Conservation (phyloP, 495 filamentous ascomycete genomes). For the Lepidopterella palustris region DNA sequence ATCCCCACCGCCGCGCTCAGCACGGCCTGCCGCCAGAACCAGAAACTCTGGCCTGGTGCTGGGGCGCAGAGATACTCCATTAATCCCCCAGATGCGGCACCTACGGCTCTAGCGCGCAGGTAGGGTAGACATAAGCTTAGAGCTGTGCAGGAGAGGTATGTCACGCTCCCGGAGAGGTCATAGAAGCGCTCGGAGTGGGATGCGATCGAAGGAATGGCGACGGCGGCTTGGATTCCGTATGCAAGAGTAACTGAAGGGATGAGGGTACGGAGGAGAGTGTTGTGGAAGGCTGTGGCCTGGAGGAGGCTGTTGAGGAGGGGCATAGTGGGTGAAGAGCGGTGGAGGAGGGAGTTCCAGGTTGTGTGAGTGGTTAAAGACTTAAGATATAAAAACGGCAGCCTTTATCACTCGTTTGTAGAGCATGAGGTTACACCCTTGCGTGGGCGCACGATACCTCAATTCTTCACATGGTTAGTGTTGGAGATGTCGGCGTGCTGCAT, state of each 20-base stretch:
- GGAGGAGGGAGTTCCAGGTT: too few species aligned
- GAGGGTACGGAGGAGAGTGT: constrained; percentile 53
- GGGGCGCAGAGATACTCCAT: constrained; percentile 18
- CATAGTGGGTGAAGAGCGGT: too few species aligned
- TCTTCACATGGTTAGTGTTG: not conserved
- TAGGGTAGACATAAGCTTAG: constrained; percentile 54
- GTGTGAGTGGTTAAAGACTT: too few species aligned
- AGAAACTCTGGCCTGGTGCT: constrained; percentile 23
- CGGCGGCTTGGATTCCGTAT: constrained; percentile 49
- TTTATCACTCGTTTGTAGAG: too few species aligned
- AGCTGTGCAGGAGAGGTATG: constrained; percentile 52
- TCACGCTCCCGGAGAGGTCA: constrained; percentile 57
- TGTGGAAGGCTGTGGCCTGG: constrained; percentile 49
- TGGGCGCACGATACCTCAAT: too few species aligned
- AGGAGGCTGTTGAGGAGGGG: constrained; percentile 38
- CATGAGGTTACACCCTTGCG: too few species aligned
- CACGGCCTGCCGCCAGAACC: constrained; percentile 58
- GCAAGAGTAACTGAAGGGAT: constrained; percentile 52
- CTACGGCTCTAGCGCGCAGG: constrained; percentile 34
- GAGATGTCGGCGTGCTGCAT: not conserved
- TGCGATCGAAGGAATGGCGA: constrained; percentile 53
- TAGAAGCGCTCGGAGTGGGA: constrained; percentile 56
- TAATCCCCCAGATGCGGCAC: constrained; percentile 29
- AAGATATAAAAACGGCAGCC: too few species aligned
- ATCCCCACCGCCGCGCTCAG: constrained; percentile 49